Base-by-base conservation (phyloP, 2,329 filamentous ascomycete species). In the Talaromyces sp. region DNA sequence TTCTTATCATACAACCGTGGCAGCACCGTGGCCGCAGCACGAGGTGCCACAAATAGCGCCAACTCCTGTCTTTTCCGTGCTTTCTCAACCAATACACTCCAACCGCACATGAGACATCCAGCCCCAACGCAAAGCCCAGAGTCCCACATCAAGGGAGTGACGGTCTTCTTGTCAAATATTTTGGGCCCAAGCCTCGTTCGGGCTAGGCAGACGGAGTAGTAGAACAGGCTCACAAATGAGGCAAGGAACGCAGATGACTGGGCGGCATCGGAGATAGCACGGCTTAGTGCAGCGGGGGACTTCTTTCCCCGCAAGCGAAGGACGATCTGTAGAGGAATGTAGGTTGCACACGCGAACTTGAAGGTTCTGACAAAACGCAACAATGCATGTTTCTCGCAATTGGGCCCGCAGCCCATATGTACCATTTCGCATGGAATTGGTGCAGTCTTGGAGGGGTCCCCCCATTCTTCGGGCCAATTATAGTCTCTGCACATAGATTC, bases 361-460 rank as follows among this genome's bases (percentile, higher is more conserved):
- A 89, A 93, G 2, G 87, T 86, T 48, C 82, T 81, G 48, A 71
- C 72, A 70, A 93, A 89, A 32, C 90, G 83, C 54, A 80, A 81
- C 19, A 87, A 54, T 3, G 87, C 88, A 68, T 95, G 89, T 57
- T 80, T 80, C 69, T 95, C 90, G 71, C 90, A 76, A 51, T 79
- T 90, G 1, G 84, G 79, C 2, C 89, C 88, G 56, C 80, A 81
- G 49, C 88, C 88, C 85, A 91, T 90, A 73, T 96, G 91, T 3
- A 94, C 89, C 58, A 95, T 78, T 69, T 91, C 86, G 72, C 91
- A 96, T 1, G 90, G 90, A 53, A 93, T 87, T 0, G 90, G 91
- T 9, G 87, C 73, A 0, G 86, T 82, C 51, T 79, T 77, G 16
- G 80, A 78, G 1, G 90, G 90, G 69, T 95, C 86, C 17, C 88